Evolutionary conservation across 192 early-diverging fungal genomes (phyloP).

Genomic region (Ambispora gerdemannii): DNA sequence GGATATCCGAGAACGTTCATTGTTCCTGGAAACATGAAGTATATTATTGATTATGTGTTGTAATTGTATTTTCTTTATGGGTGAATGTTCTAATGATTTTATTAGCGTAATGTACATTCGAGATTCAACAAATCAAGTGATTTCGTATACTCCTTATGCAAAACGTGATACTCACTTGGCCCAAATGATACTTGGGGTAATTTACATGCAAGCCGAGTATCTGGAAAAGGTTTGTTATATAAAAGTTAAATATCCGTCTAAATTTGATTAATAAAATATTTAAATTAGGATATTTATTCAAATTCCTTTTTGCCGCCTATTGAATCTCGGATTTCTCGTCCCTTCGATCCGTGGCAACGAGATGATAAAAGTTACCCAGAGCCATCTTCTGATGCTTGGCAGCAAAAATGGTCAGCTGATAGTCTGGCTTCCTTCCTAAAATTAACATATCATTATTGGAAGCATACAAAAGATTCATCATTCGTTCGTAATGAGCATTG

Average conservation of each 20-base stretch:
- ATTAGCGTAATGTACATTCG: too few species aligned
- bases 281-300: conserved; percentile 48
- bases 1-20: background rate
- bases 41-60: too few species aligned
- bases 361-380: conserved; percentile 45
- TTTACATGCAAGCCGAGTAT: conserved; percentile 12
- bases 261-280: too few species aligned
- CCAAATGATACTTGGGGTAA: background rate
- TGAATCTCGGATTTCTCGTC: conserved; percentile 37
- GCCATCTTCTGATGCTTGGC: conserved; percentile 44
- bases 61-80: too few species aligned
- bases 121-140: conserved; percentile 20
- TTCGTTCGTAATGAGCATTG: conserved; percentile 42
- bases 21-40: background rate
- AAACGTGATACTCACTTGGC: background rate
- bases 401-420: conserved; percentile 70
- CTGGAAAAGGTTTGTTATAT: background rate
- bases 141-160: background rate
- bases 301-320: conserved; percentile 62
- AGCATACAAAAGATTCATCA: conserved; percentile 42
- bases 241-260: too few species aligned
- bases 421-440: conserved; percentile 64
- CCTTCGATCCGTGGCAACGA: conserved; percentile 34
- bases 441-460: conserved; percentile 52
- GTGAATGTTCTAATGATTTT: too few species aligned